Base-by-base conservation (phyloP, 345 rosid genomes). In the Garcia nutans region DNA sequence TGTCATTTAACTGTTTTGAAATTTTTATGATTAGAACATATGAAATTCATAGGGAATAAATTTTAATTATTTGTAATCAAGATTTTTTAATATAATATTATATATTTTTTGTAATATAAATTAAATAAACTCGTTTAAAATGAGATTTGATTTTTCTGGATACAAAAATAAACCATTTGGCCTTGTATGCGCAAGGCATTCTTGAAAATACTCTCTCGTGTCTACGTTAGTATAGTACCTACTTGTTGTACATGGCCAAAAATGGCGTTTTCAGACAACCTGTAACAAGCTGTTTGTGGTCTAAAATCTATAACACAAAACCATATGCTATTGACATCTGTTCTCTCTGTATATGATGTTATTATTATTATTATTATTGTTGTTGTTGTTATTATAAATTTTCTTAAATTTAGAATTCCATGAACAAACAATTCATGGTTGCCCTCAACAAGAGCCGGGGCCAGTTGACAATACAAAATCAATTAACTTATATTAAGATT, bases 241-340 rank as follows among this genome's bases (percentile, higher is more conserved):
- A 2, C 28, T 10, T 24, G 2, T 10, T 24, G 2, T 28, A 28
- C 54, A 57, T 22, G 23, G 26, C 68, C 19, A 44, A 45, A 73
- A 7, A 61, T 26, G 76, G 56, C 9, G 58, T 47, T 73, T 73
- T 73, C 76, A 73, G 57, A 73, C 68, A 60, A 61, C 44, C 68
- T 72, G 76, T 26, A 44, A 24, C 23, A 44, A 44, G 68, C 73
- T 70, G 62, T 26, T 70, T 19, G 7, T 47, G 19, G 37, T 28
- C 66, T 28, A 16, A 28, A 26, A 62, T 62, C 20, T 62, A 12
- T 28, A 26, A 3, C 13, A 3, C n/a, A 13, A 26, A 62, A 1
- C 41, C 6, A 37, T 37, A 37, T 37, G 41, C 7, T 24, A 62
- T 62, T 24, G 66, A 62, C 66, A 11, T 24, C 17, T 28, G 66